Evolutionary conservation across 2,329 filamentous ascomycete genomes (phyloP).

Genomic region (Aspergillus sp.): DNA sequence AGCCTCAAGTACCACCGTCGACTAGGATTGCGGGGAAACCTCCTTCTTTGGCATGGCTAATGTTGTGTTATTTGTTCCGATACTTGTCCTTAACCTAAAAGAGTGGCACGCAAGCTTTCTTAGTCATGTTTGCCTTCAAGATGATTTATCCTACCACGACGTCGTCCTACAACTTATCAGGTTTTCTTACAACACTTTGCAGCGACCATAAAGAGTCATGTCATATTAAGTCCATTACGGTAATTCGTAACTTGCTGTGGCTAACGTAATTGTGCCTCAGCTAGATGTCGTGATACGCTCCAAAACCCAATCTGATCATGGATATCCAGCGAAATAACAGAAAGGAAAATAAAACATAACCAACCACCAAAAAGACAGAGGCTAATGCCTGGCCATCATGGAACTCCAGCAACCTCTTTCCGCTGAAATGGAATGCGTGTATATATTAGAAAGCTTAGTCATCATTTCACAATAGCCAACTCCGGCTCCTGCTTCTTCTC

Average conservation of each 20-base stretch:
- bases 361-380: background rate
- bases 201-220: background rate
- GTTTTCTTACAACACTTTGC: background rate
- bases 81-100: background rate
- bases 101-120: background rate
- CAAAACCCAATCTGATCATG: background rate
- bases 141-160: too few relatives aligned
- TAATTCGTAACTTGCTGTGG: background rate
- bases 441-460: background rate
- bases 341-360: background rate
- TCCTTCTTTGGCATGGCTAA: background rate
- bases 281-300: background rate
- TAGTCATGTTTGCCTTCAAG: background rate
- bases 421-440: background rate
- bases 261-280: background rate
- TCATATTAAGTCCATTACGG: background rate
- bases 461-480: slow-evolving; percentile 5
- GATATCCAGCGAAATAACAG: background rate
- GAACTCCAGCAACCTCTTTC: background rate
- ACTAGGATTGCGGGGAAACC: background rate
- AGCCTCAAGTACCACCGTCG: background rate
- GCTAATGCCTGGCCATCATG: background rate
- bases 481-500: slow-evolving; percentile 24
- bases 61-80: background rate
- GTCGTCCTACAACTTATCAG: too few relatives aligned